Percentiles rank a stretch among this genome's conserved stretches.
These are phyloP conservation scores for Paramyrothecium roridum DNA, from an alignment of 2,329 filamentous ascomycete species.

Conservation along the genomic window DNA sequence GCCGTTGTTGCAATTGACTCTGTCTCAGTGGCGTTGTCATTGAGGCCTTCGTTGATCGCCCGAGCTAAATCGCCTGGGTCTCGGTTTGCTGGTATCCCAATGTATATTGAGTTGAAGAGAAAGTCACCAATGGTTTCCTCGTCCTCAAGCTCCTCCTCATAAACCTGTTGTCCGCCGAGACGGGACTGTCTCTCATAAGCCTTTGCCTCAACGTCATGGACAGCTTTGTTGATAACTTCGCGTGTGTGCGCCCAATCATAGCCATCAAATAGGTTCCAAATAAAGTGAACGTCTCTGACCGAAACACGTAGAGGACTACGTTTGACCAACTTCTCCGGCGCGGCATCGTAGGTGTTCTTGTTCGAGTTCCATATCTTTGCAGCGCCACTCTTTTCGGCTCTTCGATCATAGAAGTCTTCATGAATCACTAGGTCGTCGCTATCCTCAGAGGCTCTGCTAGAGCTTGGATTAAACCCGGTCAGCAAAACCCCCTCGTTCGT, in stretches of 20 bases:
- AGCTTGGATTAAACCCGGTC: slow-evolving; percentile 23
- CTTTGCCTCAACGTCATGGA: slow-evolving; percentile 81
- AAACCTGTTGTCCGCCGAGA: slow-evolving; percentile 51
- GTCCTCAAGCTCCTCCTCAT: slow-evolving; percentile 72
- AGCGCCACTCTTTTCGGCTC: slow-evolving; percentile 58
- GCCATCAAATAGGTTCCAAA: slow-evolving; percentile 97
- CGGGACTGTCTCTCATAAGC: slow-evolving; percentile 71
- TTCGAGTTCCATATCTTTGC: slow-evolving; percentile 79
- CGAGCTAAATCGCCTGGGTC: slow-evolving; percentile 79
- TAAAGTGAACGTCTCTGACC: slow-evolving; percentile 84
- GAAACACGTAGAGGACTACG: slow-evolving; percentile 72
- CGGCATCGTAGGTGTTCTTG: slow-evolving; percentile 69
- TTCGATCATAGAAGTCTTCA: slow-evolving; percentile 72
- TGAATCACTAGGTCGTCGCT: slow-evolving; percentile 66
- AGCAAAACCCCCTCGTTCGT: slow-evolving; percentile 32
- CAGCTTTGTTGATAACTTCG: slow-evolving; percentile 80
- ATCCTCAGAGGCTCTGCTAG: slow-evolving; percentile 42
- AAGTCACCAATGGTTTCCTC: slow-evolving; percentile 90
- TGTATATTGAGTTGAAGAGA: slow-evolving; percentile 98
- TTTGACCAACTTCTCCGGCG: slow-evolving; percentile 57
- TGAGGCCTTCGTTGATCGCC: slow-evolving; percentile 84
- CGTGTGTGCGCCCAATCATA: slow-evolving; percentile 94
- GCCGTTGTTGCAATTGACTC: slow-evolving; percentile 82
- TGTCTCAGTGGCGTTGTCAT: slow-evolving; percentile 83
- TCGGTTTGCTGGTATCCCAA: slow-evolving; percentile 81